These are phyloP conservation scores for Capronia epimyces DNA, from an alignment of 2,329 filamentous ascomycete genomes.

Conservation along the genomic window DNA sequence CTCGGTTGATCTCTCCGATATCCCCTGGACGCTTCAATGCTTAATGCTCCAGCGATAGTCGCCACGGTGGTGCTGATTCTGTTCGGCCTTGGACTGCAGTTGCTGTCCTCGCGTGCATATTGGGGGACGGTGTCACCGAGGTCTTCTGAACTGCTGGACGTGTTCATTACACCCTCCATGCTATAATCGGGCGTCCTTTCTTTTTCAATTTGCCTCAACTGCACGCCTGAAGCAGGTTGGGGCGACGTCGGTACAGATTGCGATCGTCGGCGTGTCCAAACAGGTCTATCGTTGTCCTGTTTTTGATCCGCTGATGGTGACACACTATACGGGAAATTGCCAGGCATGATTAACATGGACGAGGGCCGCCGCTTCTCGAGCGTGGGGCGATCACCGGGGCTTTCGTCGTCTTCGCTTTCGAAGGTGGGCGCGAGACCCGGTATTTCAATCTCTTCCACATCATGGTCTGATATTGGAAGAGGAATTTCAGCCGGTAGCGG, in stretches of 20 bases:
- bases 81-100: conserved; percentile 1
- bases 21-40: conserved; percentile 22
- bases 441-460: conserved; percentile 75
- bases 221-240: not conserved
- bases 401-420: not conserved
- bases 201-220: not conserved
- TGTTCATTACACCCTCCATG: not conserved
- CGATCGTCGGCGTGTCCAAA: conserved; percentile 15
- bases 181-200: not conserved
- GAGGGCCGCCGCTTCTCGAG: conserved; percentile 15
- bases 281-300: conserved; percentile 8
- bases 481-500: conserved; percentile 54
- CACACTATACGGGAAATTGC: conserved; percentile 15
- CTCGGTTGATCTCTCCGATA: conserved; percentile 12
- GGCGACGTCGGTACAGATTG: conserved; percentile 18
- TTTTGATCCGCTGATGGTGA: not conserved
- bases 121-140: not conserved
- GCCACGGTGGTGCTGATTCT: conserved; percentile 25
- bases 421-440: conserved; percentile 58
- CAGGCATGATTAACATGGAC: conserved; percentile 26
- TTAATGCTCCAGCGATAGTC: conserved; percentile 27
- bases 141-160: not conserved
- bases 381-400: conserved; percentile 2
- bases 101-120: not conserved
- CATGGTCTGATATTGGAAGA: conserved; percentile 61